Base-by-base conservation (phyloP, 306 rosid species). In the Rosa rugosa region DNA sequence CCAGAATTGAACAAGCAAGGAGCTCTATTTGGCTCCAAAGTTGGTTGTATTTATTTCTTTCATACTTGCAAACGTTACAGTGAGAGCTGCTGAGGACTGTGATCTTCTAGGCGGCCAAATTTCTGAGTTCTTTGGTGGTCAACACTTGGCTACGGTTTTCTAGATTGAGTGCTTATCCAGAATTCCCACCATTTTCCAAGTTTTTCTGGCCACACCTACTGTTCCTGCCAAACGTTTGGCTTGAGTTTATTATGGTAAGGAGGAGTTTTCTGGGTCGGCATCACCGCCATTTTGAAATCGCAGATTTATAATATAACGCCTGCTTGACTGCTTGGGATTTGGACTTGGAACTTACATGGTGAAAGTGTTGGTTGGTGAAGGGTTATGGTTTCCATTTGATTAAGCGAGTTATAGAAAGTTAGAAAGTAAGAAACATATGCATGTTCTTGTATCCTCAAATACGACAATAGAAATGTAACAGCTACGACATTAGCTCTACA, bases 111-210 rank as follows among this genome's bases (percentile, higher is more conserved):
- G 11, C 54, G 12, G 51, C 73, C 54, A 44, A 69, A 69, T 44
- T 69, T 69, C 50, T 5, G 31, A 25, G 53, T 11, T 69, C 20
- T 44, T 69, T 11, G 20, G 46, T 51, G 46, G 63, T 20, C 4
- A 51, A 51, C 0, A 36, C 11, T 0, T 40, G n/a, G 0, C 34
- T 22, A 5, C 40, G 16, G 14, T 22, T 17, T 13, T 17, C 14
- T 36, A 3, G 34, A 42, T 64, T 4, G n/a, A 51, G 60, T n/a
- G 20, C 72, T 18, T 40, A 62, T 81, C 84, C 69, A 66, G n/a
- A 72, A 47, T 34, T 25, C 18, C 31, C 75, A 42, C 27, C 4
- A 34, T 41, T 72, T 57, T 8, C 74, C 27, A 11, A 50, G 59
- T n/a, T 5, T 14, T 31, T 31, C 16, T 34, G 69, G 11, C 44